These are phyloP conservation scores for Rachicladosporium sp. DNA, from an alignment of 2,329 filamentous ascomycete genomes.

Conservation along the genomic window DNA sequence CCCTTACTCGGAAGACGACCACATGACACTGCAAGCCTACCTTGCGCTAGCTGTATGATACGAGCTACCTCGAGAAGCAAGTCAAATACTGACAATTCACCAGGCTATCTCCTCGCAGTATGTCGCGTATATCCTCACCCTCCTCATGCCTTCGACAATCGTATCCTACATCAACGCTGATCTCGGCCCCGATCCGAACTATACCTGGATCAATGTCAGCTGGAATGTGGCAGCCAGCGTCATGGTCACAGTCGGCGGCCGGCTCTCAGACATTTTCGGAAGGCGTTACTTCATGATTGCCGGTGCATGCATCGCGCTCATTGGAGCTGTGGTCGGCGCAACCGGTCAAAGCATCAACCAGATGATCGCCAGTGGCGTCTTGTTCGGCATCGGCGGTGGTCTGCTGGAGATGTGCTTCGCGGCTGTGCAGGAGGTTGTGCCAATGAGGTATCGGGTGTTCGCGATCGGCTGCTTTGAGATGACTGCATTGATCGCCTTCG, in stretches of 20 bases:
- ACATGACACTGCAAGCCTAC: no score
- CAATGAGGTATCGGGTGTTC: conserved; percentile 19
- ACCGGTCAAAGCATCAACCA: conserved; percentile 17
- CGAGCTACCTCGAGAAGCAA: no score
- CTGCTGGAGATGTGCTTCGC: conserved; percentile 19
- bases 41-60: no score
- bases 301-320: conserved; percentile 13
- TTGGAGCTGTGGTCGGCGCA: conserved; percentile 17
- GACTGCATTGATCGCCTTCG: conserved; percentile 14
- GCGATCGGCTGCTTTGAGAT: conserved; percentile 16
- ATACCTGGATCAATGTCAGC: no score
- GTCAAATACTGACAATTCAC: no score
- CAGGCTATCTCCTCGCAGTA: no score
- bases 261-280: conserved; percentile 10
- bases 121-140: no score
- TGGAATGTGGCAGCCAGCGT: no score
- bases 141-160: no score
- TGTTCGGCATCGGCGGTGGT: conserved; percentile 17
- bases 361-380: conserved; percentile 17
- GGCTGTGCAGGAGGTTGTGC: conserved; percentile 19
- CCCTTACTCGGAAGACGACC: no score
- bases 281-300: conserved; percentile 27
- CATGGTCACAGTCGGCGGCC: conserved; percentile 7
- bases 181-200: no score
- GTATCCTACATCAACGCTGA: no score